Evolutionary conservation across 495 filamentous ascomycete species (phyloP).

Genomic region (Penicillium longicatenatum): DNA sequence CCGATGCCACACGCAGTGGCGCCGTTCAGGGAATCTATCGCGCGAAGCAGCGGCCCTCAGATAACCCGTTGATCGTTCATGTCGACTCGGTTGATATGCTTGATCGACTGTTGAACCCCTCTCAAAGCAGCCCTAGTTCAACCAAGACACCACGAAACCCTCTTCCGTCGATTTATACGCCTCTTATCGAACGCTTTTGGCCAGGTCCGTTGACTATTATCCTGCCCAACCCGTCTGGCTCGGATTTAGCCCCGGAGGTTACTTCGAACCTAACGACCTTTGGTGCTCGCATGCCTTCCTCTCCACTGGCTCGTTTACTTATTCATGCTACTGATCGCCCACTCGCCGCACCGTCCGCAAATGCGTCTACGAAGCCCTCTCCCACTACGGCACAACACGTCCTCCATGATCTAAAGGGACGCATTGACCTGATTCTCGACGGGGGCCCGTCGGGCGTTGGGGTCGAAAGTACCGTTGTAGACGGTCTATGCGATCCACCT

Average conservation of each 20-base stretch:
- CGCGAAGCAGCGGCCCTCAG: slow-evolving; percentile 85
- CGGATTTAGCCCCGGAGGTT: slow-evolving; percentile 78
- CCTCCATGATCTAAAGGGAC: slow-evolving; percentile 75
- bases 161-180: slow-evolving; percentile 80
- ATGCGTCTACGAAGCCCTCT: slow-evolving; percentile 87
- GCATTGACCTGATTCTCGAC: slow-evolving; percentile 89
- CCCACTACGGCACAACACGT: slow-evolving; percentile 92
- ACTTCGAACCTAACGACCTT: slow-evolving; percentile 83
- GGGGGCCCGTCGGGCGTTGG: slow-evolving; percentile 85
- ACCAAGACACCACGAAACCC: slow-evolving; percentile 35
- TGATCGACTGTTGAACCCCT: slow-evolving; percentile 56
- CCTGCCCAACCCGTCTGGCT: slow-evolving; percentile 70
- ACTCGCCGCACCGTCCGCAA: slow-evolving; percentile 92
- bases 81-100: slow-evolving; percentile 82
- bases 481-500: slow-evolving; percentile 80
- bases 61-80: slow-evolving; percentile 96
- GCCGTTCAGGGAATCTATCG: slow-evolving; percentile 92
- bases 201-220: slow-evolving; percentile 93
- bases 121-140: slow-evolving; percentile 18
- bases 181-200: slow-evolving; percentile 86
- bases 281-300: slow-evolving; percentile 85
- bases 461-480: slow-evolving; percentile 96
- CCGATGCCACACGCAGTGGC: slow-evolving; percentile 80
- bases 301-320: slow-evolving; percentile 79
- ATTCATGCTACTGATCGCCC: slow-evolving; percentile 76